Conservation (phyloP, 805 yeast species). For the Pichia ethanolica region DNA sequence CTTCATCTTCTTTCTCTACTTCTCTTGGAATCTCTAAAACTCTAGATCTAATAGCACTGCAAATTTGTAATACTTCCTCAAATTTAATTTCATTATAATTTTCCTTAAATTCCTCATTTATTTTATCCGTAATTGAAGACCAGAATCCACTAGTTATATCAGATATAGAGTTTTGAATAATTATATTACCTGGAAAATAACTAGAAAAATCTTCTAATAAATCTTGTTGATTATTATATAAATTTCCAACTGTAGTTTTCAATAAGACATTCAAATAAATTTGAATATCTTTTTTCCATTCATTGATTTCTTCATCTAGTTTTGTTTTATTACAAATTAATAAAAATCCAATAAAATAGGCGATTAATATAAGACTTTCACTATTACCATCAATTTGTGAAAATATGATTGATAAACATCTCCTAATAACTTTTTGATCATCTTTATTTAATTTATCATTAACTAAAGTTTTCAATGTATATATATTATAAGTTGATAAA, state of each 20-base stretch:
- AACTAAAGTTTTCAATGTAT: conserved; percentile 18
- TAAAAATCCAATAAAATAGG: conserved; percentile 20
- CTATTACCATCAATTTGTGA: conserved; percentile 13
- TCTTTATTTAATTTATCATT: conserved; percentile 11
- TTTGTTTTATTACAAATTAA: conserved; percentile 7
- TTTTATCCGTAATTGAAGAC: conserved; percentile 12
- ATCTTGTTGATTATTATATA: conserved; percentile 22
- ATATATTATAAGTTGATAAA: conserved; percentile 26
- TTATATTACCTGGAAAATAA: conserved; percentile 14
- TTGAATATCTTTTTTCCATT: conserved; percentile 12
- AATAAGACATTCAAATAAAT: conserved; percentile 29
- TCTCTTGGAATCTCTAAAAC: conserved; percentile 57
- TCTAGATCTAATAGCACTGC: conserved; percentile 48
- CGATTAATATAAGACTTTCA: conserved; percentile 22
- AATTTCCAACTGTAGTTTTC: conserved; percentile 27
- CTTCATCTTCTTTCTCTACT: conserved; percentile 15
- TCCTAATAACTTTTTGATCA: conserved; percentile 16
- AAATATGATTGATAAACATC: conserved; percentile 9
- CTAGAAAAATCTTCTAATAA: conserved; percentile 18
- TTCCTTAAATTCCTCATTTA: conserved; percentile 14
- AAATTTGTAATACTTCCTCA: conserved; percentile 15
- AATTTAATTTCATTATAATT: conserved; percentile 3
- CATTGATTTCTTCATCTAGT: background rate
- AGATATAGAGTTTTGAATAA: conserved; percentile 8
- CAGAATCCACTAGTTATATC: conserved; percentile 11